phyloP scores from a whole-genome alignment of 2,329 filamentous ascomycete genomes.

The Cladosporium sp. region DNA sequence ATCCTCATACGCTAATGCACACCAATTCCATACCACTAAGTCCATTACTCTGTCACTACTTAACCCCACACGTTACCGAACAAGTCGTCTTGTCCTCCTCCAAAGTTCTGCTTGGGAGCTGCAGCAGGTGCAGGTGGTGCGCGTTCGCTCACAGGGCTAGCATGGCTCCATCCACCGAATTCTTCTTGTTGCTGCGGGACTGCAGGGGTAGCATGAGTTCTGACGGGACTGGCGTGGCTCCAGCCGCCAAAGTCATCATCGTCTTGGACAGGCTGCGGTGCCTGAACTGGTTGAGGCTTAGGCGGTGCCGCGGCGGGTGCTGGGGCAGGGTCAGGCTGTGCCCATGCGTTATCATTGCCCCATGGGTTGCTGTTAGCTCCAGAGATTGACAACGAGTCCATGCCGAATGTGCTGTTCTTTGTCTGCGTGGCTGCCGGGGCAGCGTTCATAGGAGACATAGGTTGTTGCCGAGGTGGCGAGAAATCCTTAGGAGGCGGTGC shows the following conservation, averaged over 20 bases:
- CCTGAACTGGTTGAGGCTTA: constrained; percentile 41
- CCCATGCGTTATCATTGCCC: constrained; percentile 80
- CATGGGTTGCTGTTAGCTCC: constrained; percentile 69
- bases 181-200: constrained; percentile 83
- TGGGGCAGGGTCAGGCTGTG: constrained; percentile 55
- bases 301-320: constrained; percentile 36
- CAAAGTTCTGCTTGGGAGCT: constrained; percentile 52
- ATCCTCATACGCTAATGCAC: constrained; percentile 19
- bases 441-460: constrained; percentile 42
- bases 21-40: neutral
- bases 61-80: constrained; percentile 97
- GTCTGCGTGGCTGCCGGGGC: constrained; percentile 42
- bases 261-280: constrained; percentile 60
- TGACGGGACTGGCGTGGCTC: constrained; percentile 65
- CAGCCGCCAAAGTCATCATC: constrained; percentile 97
- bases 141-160: constrained; percentile 45
- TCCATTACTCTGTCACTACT: neutral
- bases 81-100: constrained; percentile 71
- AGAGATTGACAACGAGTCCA: constrained; percentile 36
- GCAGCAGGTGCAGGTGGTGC: constrained; percentile 46
- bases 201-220: constrained; percentile 24
- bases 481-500: constrained; percentile 55
- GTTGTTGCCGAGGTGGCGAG: constrained; percentile 50
- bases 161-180: constrained; percentile 91
- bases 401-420: constrained; percentile 31